Evolutionary conservation across 176 grass and related monocot species (phyloP), one percentile per base, ranked within the genome.

Genomic region (Rhipidocladum racemiflorum): DNA sequence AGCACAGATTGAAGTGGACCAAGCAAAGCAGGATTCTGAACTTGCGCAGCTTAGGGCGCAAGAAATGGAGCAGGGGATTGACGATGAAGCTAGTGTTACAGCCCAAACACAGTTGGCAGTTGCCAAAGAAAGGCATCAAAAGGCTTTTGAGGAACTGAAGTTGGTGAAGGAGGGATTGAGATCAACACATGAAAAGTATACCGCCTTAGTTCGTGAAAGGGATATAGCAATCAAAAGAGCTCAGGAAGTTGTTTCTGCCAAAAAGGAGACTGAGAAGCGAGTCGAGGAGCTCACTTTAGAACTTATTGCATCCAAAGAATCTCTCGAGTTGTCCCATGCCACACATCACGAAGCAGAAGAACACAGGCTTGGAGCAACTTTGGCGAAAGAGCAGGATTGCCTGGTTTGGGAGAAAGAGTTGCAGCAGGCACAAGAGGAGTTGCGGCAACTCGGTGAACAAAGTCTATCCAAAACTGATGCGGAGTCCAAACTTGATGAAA

Each of bases 21-120:
- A 92, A 75, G 91, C 92, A 77, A 90, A 91, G 82, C 92, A 98
- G 81, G 95, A 98, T 83, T 94, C 82, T 49, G 92, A 98, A 72
- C 78, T 98, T 59, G 92, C 88, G 35, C 81, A 90, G 49, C 74
- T 93, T 54, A 89, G 92, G 67, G 79, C 81, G 21, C 77, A 93
- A 76, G 92, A 95, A 83, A 89, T 95, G 70, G 90, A 93, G 65
- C 86, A 86, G 65, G 94, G 94, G 21, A 92, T 92, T 81, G 75
- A 82, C 13, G 81, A 87, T 75, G 90, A 85, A 78, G 85, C 92
- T 38, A 97, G 94, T 65, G 81, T 97, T 56, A 85, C 87, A 66
- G 78, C 90, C 20, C 89, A 94, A 80, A 91, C 86, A 29, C 90
- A 91, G 82, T 49, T 90, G 55, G 77, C 86, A 72, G 75, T 95